These are phyloP conservation scores for Suillus tomentosus DNA, from an alignment of 768 basidiomycete species.

Conservation along the genomic window DNA sequence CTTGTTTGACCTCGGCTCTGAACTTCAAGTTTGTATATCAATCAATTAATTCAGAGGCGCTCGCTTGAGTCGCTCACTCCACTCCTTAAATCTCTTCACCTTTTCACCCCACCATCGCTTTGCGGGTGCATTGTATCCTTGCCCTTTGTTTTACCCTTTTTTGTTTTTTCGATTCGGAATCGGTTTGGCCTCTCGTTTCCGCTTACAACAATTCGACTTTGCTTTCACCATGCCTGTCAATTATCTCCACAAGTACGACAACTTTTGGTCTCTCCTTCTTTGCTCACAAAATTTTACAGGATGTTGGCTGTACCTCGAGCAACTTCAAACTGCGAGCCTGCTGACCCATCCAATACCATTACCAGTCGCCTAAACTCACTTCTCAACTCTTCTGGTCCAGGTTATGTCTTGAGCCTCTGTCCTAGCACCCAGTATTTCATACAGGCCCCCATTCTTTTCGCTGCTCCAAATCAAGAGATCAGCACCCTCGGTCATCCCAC, in stretches of 20 bases:
- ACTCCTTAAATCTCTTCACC: not conserved
- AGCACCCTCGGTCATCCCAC: slow-evolving; percentile 78
- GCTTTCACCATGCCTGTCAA: slow-evolving; percentile 18
- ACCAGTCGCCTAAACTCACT: slow-evolving; percentile 67
- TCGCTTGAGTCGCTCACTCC: not conserved
- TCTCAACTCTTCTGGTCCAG: slow-evolving; percentile 64
- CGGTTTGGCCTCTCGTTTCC: not conserved
- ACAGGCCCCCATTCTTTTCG: slow-evolving; percentile 65
- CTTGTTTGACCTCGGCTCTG: not conserved
- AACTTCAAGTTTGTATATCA: not conserved
- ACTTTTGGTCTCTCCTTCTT: not conserved
- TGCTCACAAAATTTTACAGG: not conserved
- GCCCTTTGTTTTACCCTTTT: too few species aligned
- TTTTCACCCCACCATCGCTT: not conserved
- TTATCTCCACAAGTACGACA: slow-evolving; percentile 15
- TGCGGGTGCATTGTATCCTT: not conserved
- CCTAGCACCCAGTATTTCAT: slow-evolving; percentile 62
- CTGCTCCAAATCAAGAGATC: slow-evolving; percentile 75
- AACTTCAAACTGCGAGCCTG: slow-evolving; percentile 32
- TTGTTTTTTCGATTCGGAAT: not conserved
- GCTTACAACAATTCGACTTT: not conserved
- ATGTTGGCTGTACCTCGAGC: slow-evolving; percentile 12
- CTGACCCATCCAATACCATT: slow-evolving; percentile 60
- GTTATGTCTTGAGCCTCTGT: slow-evolving; percentile 70
- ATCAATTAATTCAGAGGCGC: not conserved